Evolutionary conservation across 2,329 filamentous ascomycete genomes (phyloP), one percentile per base, ranked within the genome.

Genomic region (Fusarium ambrosium): DNA sequence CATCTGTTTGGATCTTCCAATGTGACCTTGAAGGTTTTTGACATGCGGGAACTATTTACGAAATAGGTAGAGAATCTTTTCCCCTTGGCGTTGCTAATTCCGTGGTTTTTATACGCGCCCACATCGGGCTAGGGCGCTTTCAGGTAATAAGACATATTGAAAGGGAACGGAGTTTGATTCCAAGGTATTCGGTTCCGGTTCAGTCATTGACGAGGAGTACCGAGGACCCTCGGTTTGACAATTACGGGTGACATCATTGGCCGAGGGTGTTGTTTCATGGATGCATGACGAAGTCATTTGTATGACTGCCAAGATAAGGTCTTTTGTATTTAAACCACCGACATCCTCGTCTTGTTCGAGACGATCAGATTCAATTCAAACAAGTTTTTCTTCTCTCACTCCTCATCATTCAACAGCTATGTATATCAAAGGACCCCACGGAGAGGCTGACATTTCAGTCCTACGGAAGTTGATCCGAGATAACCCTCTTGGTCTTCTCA

Each of bases 401-500:
- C 4, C 0, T 18, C 7, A 0, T 24, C 34, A 22, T n/a, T 16
- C 20, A 16, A 18, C 10, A 22, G 20, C 39, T 55, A 92, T 93
- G 91, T 89, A 92, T 81, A 86, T 92, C 72, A 87, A 85, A 22
- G 80, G 80, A 13, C 85, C 80, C 18, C 89, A 92, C 79, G 87
- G 85, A 11, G 91, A 92, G 72, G 74, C 81, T 9, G 80, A 84
- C 65, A 82, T 89, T 64, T 81, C 83, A 0, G 81, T 82, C 4
- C 85, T 93, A 24, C 87, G 87, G 37, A 81, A 87, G 64, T 84
- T 93, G 62, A 90, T 93, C 76, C 85, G 84, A 22, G 85, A 88
- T 16, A 89, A 92, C 75, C 89, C 91, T 0, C 84, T 93, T 0
- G 91, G 91, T 1, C 84, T 92, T 16, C 77, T 93, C 9, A 92